A percentile compares a stretch with the other conserved stretches of the same genome.
phyloP scores from a whole-genome alignment of 306 rosid species.

The Trichosanthes truncata region DNA sequence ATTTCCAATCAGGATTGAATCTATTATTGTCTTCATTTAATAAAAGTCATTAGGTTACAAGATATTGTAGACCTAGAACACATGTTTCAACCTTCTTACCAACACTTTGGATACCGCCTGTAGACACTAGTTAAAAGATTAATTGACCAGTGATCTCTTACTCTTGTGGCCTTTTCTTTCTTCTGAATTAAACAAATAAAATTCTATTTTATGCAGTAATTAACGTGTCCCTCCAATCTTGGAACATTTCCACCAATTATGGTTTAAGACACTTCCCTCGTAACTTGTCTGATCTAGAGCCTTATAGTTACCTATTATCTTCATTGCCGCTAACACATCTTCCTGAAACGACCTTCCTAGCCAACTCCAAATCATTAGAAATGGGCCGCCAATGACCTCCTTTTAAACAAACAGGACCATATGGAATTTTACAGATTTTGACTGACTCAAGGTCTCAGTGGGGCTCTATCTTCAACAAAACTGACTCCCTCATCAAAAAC shows the following conservation, averaged over 20 bases:
- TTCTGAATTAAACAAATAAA: too few relatives aligned
- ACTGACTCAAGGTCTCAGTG: not conserved
- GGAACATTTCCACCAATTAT: not conserved
- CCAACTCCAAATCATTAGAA: not conserved
- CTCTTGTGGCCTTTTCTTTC: too few relatives aligned
- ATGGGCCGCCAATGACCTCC: not conserved
- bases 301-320: not conserved
- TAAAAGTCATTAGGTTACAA: too few relatives aligned
- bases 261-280: not conserved
- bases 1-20: too few relatives aligned
- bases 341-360: not conserved
- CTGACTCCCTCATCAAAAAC: not conserved
- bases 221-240: not conserved
- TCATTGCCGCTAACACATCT: not conserved
- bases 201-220: too few relatives aligned
- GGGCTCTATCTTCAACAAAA: not conserved
- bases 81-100: too few relatives aligned
- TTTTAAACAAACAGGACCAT: not conserved
- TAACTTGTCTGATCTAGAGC: not conserved
- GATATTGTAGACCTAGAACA: too few relatives aligned
- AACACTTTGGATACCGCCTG: too few relatives aligned
- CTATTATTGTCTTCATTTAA: too few relatives aligned
- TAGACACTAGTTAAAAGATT: too few relatives aligned
- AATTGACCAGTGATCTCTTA: too few relatives aligned
- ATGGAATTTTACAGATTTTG: not conserved